A percentile compares a stretch with the other conserved stretches of the same genome.
phyloP scores from a whole-genome alignment of 257 asterid species.

The Jaltomata sinuosa region DNA sequence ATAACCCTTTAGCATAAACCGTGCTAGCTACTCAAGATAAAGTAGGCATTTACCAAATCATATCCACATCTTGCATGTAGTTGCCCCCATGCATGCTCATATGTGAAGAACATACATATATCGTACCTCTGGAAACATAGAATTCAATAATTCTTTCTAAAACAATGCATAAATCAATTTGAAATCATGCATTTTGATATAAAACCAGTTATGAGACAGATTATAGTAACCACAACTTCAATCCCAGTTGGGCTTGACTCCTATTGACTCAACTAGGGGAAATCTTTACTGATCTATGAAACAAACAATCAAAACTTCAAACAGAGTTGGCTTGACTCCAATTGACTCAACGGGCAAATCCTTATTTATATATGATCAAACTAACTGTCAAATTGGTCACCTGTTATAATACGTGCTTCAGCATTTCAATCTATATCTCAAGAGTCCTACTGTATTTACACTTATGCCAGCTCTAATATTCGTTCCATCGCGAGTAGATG shows the following conservation, averaged over 20 bases:
- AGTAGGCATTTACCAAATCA: not conserved
- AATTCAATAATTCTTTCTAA: not conserved
- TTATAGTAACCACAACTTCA: not conserved
- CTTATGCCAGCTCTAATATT: not conserved
- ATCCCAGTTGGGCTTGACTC: not conserved
- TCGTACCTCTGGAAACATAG: not conserved
- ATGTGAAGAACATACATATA: not conserved
- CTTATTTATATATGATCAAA: not conserved
- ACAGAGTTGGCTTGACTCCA: not conserved
- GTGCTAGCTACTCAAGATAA: not conserved
- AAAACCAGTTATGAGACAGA: not conserved
- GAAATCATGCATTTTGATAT: not conserved
- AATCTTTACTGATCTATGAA: not conserved
- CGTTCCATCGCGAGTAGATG: not conserved
- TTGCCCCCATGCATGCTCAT: not conserved
- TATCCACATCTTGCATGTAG: not conserved
- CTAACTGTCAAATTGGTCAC: not conserved
- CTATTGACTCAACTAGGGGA: not conserved
- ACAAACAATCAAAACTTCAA: not conserved
- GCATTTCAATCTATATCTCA: not conserved
- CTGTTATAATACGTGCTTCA: not conserved
- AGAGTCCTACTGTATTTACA: not conserved
- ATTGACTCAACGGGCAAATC: not conserved
- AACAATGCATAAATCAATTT: not conserved
- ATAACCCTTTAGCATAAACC: not conserved